Evolutionary conservation across 495 filamentous ascomycete species (phyloP).

Genomic region (Amniculicola lignicola): DNA sequence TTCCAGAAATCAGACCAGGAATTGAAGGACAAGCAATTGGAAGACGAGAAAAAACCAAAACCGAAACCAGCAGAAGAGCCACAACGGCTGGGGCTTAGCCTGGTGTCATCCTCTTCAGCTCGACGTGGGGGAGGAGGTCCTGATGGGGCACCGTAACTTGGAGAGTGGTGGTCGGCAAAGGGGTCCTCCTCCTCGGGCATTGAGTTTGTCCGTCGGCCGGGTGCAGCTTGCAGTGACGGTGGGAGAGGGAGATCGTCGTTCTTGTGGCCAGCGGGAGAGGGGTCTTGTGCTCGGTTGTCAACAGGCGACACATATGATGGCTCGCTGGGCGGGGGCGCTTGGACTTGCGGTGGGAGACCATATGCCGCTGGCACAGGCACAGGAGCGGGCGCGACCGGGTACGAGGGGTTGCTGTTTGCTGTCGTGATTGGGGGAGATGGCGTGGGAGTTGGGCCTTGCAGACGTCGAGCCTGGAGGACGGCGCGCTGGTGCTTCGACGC

Average conservation of each 20-base stretch:
- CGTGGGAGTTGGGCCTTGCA: slow-evolving; percentile 29
- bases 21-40: too few species aligned
- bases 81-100: too few species aligned
- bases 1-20: too few species aligned
- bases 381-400: too few species aligned
- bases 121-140: slow-evolving; percentile 15
- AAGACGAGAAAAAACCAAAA: too few species aligned
- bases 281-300: background rate
- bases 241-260: slow-evolving; percentile 27
- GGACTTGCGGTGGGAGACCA: slow-evolving; percentile 1
- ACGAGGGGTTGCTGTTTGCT: slow-evolving; percentile 10
- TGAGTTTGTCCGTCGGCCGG: background rate
- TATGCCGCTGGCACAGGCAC: too few species aligned
- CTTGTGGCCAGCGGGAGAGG: background rate
- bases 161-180: slow-evolving; percentile 37
- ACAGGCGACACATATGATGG: slow-evolving; percentile 20
- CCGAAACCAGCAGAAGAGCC: too few species aligned
- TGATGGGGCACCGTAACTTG: slow-evolving; percentile 18
- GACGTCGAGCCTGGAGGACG: slow-evolving; percentile 64
- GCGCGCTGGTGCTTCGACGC: slow-evolving; percentile 78
- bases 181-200: slow-evolving; percentile 31
- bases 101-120: background rate
- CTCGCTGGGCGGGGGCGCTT: slow-evolving; percentile 8
- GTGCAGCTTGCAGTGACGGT: slow-evolving; percentile 26
- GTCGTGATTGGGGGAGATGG: slow-evolving; percentile 32